These are phyloP conservation scores for Colletotrichum paranaense DNA, from an alignment of 2,329 filamentous ascomycete species.

Conservation along the genomic window DNA sequence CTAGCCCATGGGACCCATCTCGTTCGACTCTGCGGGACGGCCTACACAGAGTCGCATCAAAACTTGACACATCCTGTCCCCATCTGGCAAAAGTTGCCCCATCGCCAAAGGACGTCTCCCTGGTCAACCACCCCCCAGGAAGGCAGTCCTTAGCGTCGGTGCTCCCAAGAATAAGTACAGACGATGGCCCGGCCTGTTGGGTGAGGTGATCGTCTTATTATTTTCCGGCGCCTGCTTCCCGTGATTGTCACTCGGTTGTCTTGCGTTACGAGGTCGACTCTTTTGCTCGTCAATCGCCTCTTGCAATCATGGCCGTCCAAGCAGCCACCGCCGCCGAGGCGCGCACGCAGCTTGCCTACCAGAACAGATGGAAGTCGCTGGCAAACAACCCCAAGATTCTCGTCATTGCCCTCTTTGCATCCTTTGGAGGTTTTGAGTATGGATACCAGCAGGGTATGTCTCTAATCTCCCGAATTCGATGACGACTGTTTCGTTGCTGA, in stretches of 20 bases:
- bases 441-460: conserved; percentile 62
- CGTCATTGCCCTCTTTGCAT: conserved; percentile 53
- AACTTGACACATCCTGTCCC: conserved; percentile 26
- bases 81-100: conserved; percentile 27
- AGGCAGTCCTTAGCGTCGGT: conserved; percentile 30
- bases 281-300: neutral
- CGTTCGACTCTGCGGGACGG: conserved; percentile 6
- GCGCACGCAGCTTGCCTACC: conserved; percentile 29
- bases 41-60: conserved; percentile 23
- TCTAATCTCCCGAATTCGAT: too few species aligned
- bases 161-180: conserved; percentile 24
- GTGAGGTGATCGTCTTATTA: neutral
- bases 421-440: conserved; percentile 63
- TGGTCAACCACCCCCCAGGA: conserved; percentile 9
- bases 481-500: neutral
- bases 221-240: neutral
- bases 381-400: conserved; percentile 49
- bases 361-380: conserved; percentile 44
- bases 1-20: conserved; percentile 24
- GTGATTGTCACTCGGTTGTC: neutral
- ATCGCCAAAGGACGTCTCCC: conserved; percentile 1
- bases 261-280: neutral
- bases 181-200: neutral
- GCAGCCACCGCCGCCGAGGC: conserved; percentile 25
- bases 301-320: conserved; percentile 19